phyloP scores from a whole-genome alignment of 805 yeast genomes.

The Candida dendrica region DNA sequence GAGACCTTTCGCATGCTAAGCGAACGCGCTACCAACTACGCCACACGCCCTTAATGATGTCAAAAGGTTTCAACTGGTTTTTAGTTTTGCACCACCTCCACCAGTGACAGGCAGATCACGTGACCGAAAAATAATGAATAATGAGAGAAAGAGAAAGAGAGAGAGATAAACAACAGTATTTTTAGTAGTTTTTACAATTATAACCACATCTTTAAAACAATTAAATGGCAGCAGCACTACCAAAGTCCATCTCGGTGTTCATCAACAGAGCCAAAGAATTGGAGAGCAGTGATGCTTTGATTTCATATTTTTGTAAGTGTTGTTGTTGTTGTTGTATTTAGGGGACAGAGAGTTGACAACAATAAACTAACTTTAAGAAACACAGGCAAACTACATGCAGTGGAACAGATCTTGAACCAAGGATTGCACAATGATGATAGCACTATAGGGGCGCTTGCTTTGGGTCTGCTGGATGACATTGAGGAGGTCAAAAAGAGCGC shows the following conservation, averaged over 20 bases:
- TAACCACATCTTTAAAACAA: constrained; percentile 2
- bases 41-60: constrained; percentile 67
- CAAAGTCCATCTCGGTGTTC: constrained; percentile 28
- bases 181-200: too few species aligned
- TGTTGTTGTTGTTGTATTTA: too few species aligned
- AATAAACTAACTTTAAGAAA: too few species aligned
- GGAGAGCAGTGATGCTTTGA: constrained; percentile 48
- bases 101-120: too few species aligned
- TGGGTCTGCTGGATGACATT: constrained; percentile 58
- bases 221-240: constrained; percentile 16
- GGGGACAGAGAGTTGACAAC: too few species aligned
- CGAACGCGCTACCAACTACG: constrained; percentile 81
- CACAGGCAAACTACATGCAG: constrained; percentile 42
- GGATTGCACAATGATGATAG: constrained; percentile 50
- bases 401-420: constrained; percentile 58
- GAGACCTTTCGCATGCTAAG: constrained; percentile 77
- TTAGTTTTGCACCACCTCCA: too few species aligned
- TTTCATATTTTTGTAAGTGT: constrained; percentile 53
- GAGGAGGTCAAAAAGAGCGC: constrained; percentile 45
- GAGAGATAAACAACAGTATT: too few species aligned
- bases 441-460: constrained; percentile 53
- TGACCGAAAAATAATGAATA: too few species aligned
- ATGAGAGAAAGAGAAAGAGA: too few species aligned
- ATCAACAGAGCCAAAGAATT: constrained; percentile 54
- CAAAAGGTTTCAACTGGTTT: too few species aligned